A percentile compares a stretch with the other conserved stretches of the same genome.
These are phyloP conservation scores for Vickermania spadyakhi DNA, from an alignment of 208 protist species.

Conservation along the genomic window DNA sequence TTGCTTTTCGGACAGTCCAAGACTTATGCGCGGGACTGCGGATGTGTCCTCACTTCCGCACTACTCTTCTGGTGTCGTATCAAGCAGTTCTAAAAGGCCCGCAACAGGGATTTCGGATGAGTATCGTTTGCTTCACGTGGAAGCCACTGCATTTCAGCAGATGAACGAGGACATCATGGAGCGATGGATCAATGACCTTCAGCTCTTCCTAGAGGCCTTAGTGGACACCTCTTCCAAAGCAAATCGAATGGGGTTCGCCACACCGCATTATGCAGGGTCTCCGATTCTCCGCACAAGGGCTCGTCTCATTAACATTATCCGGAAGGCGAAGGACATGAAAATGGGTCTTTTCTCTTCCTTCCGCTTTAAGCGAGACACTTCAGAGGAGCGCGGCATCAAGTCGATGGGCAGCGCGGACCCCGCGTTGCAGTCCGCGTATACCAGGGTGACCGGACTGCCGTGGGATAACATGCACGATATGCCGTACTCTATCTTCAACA, in stretches of 20 bases:
- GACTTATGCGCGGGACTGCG: background rate
- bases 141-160: constrained; percentile 1
- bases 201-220: constrained; percentile 5
- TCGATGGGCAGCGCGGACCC: constrained; percentile 34
- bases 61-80: background rate
- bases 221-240: background rate
- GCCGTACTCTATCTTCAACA: constrained; percentile 24
- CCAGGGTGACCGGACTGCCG: constrained; percentile 22
- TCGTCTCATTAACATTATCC: background rate
- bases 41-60: background rate
- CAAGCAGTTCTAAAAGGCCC: too few species aligned
- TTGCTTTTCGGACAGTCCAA: background rate
- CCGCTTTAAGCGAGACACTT: background rate
- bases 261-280: background rate
- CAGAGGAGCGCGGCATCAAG: constrained; percentile 17
- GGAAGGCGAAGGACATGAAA: background rate
- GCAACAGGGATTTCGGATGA: too few species aligned
- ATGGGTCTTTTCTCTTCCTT: background rate
- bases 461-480: constrained; percentile 27
- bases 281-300: background rate
- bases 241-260: background rate
- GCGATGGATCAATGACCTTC: constrained; percentile 12
- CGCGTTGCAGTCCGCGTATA: constrained; percentile 22
- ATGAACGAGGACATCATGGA: constrained; percentile 3
- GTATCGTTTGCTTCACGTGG: constrained; percentile 1